These are phyloP conservation scores for Heimioporus sp. DNA, from an alignment of 768 basidiomycete species.

Conservation along the genomic window DNA sequence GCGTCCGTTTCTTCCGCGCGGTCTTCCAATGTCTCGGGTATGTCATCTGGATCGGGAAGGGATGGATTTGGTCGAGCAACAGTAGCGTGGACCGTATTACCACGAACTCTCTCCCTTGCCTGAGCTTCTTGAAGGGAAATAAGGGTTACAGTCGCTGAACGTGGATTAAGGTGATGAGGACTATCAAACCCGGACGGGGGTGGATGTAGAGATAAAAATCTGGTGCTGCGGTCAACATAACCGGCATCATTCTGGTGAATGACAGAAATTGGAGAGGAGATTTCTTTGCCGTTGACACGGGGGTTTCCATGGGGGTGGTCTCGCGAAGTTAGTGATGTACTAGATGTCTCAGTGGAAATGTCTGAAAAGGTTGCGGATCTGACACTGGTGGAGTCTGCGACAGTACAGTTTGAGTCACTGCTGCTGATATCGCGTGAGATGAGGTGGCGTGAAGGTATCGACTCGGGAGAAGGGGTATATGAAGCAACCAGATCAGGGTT, in stretches of 20 bases:
- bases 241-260: slow-evolving; percentile 27
- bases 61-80: slow-evolving; percentile 25
- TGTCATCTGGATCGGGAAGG: slow-evolving; percentile 35
- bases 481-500: slow-evolving; percentile 64
- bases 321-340: slow-evolving; percentile 19
- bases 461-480: slow-evolving; percentile 31
- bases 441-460: slow-evolving; percentile 28
- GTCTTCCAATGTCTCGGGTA: slow-evolving; percentile 17
- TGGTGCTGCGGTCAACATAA: slow-evolving; percentile 28
- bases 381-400: slow-evolving; percentile 44
- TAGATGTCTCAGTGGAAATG: slow-evolving; percentile 34
- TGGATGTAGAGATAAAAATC: slow-evolving; percentile 34
- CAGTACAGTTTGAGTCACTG: slow-evolving; percentile 52
- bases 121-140: slow-evolving; percentile 81
- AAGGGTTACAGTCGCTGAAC: slow-evolving; percentile 55
- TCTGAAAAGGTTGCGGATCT: slow-evolving; percentile 36
- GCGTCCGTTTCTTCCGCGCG: slow-evolving; percentile 26
- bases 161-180: slow-evolving; percentile 52
- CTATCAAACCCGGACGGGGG: slow-evolving; percentile 30
- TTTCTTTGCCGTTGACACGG: slow-evolving; percentile 47
- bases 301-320: slow-evolving; percentile 14
- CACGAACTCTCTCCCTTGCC: slow-evolving; percentile 59
- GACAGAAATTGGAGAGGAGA: slow-evolving; percentile 54
- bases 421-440: slow-evolving; percentile 35
- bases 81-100: slow-evolving; percentile 38